These are phyloP conservation scores for Amesomyces nigricolor DNA, from an alignment of 2,329 filamentous ascomycete species.

Conservation along the genomic window DNA sequence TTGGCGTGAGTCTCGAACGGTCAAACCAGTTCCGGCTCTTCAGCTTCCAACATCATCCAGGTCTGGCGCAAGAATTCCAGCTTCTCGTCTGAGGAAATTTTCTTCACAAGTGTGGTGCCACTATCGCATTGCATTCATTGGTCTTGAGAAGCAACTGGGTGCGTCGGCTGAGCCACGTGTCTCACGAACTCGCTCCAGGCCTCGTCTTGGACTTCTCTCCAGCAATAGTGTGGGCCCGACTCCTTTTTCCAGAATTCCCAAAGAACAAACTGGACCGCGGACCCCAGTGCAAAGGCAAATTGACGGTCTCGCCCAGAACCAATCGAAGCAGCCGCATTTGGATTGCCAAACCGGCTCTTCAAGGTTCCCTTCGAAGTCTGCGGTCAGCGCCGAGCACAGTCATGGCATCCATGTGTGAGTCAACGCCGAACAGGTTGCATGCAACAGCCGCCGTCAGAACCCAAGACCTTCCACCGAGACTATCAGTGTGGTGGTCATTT, in stretches of 20 bases:
- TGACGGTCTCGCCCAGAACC: not conserved
- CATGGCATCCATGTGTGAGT: no score
- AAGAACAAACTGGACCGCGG: not conserved
- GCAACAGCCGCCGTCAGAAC: no score
- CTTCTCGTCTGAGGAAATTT: no score
- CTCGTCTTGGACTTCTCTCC: not conserved
- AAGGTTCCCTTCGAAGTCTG: slow-evolving; percentile 8
- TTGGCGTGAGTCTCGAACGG: not conserved
- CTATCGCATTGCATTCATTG: no score
- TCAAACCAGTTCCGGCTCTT: not conserved
- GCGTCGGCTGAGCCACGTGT: not conserved
- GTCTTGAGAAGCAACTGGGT: no score
- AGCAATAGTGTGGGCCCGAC: slow-evolving; percentile 3
- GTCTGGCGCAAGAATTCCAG: not conserved
- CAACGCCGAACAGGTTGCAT: no score
- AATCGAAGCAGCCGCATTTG: slow-evolving; percentile 2
- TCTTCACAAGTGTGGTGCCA: no score
- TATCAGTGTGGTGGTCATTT: no score
- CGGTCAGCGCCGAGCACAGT: not conserved
- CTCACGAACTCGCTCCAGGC: not conserved
- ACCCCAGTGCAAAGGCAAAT: not conserved
- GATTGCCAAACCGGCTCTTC: slow-evolving; percentile 16
- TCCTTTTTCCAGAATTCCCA: slow-evolving; percentile 1
- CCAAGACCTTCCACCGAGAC: no score
- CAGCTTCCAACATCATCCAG: not conserved